phyloP scores from a whole-genome alignment of 371 early-diverging fungal genomes.

The Racocetra persica region DNA sequence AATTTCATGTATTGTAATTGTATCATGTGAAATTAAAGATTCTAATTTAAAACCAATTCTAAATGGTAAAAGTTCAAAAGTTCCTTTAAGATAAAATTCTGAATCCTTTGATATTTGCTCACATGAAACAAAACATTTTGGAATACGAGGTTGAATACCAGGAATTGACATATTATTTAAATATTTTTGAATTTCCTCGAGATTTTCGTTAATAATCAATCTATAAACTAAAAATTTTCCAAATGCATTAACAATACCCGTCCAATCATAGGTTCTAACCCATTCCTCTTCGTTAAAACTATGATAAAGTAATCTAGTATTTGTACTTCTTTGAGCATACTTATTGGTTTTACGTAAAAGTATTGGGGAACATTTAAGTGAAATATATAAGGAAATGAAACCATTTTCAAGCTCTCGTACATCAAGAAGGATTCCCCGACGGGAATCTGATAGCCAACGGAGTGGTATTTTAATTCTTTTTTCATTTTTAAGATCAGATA shows the following conservation, averaged over 20 bases:
- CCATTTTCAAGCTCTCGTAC: neutral
- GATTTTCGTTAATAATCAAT: neutral
- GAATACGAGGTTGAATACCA: neutral
- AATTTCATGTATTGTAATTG: neutral
- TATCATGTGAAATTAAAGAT: neutral
- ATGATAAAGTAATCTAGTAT: too few species aligned
- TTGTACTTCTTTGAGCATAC: neutral
- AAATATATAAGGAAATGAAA: neutral
- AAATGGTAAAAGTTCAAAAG: constrained; percentile 4
- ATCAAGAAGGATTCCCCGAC: constrained; percentile 1
- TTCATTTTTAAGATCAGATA: neutral
- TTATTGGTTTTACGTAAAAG: neutral
- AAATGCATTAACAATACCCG: constrained; percentile 5
- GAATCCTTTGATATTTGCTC: neutral
- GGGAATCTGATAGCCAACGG: neutral
- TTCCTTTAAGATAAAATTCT: neutral
- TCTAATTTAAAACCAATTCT: constrained; percentile 17
- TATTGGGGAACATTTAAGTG: neutral
- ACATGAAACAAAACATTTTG: neutral
- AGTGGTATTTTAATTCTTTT: constrained; percentile 7
- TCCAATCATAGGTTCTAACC: constrained; percentile 32
- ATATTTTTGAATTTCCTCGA: neutral
- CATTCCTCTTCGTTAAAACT: neutral
- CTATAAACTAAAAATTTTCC: constrained; percentile 25
- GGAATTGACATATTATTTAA: neutral